Evolutionary conservation across 495 filamentous ascomycete species (phyloP).

Genomic region (Penicillium pancosmium): DNA sequence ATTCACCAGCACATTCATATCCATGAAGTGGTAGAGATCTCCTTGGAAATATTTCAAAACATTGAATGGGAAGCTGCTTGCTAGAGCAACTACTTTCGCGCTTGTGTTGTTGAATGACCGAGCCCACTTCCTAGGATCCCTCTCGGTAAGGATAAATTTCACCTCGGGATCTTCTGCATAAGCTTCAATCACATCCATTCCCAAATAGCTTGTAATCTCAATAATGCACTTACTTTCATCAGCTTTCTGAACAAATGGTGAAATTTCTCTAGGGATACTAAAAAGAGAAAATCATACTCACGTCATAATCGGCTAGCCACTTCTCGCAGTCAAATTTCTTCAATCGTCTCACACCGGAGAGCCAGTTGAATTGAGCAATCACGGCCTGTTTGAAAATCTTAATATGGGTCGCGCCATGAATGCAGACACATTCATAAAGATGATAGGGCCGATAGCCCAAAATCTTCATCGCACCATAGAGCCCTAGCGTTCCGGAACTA

Average conservation of each 20-base stretch:
- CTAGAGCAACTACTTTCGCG: slow-evolving; percentile 2
- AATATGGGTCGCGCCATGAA: slow-evolving; percentile 7
- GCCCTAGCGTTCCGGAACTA: slow-evolving; percentile 19
- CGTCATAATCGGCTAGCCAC: slow-evolving; percentile 28
- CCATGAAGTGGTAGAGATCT: slow-evolving; percentile 18
- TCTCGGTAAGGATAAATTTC: slow-evolving; percentile 35
- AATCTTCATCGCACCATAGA: slow-evolving; percentile 16
- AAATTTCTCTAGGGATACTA: background rate
- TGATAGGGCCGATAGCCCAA: slow-evolving; percentile 20
- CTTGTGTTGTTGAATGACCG: slow-evolving; percentile 26
- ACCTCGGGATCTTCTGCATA: slow-evolving; percentile 28
- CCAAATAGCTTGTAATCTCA: slow-evolving; percentile 23
- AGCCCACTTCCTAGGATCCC: slow-evolving; percentile 27
- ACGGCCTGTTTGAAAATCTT: slow-evolving; percentile 12
- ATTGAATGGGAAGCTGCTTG: slow-evolving; percentile 19
- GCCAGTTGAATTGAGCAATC: slow-evolving; percentile 14
- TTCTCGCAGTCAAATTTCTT: slow-evolving; percentile 19
- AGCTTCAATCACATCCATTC: slow-evolving; percentile 14
- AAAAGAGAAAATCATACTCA: slow-evolving; percentile 4
- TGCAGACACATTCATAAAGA: slow-evolving; percentile 9
- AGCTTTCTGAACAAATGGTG: background rate
- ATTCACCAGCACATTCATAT: slow-evolving; percentile 15
- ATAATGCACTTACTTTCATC: slow-evolving; percentile 14
- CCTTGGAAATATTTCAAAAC: slow-evolving; percentile 29
- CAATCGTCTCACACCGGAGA: slow-evolving; percentile 22